Base-by-base conservation (phyloP, 1,139 yeast genomes). In the Yamadazyma diospyri region DNA sequence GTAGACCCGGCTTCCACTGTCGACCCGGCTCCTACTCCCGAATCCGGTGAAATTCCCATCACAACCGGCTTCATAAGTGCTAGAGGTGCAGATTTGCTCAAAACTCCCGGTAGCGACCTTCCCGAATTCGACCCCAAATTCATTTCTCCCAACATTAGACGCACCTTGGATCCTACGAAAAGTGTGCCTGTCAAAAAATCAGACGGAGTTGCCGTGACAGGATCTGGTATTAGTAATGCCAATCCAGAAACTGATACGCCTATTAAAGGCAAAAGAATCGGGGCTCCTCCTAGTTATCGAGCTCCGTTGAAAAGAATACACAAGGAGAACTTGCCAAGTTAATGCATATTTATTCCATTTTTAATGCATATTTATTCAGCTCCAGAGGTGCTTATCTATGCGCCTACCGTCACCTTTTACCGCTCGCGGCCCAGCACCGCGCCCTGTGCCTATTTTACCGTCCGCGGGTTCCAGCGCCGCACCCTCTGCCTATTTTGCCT, bases 81-180 rank as follows among this genome's bases (percentile, higher is more conserved):
- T 4, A 69, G 72, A 43, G 71, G 71, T 9, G 83, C 84, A 0
- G 73, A 69, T 29, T 57, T 67, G 9, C 55, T 76, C 5, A 78
- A 71, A 39, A 64, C 68, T 19, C 68, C 75, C 0, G 57, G 64
- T 15, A 41, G 59, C 4, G 53, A 57, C 7, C 47, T 64, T 7
- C 69, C 71, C 1, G 59, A 64, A 40, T 61, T 59, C 48, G 78
- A 78, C 43, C 64, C 76, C 13, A 69, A 66, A 30, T 68, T 68
- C 39, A 64, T 72, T 3, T 67, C 81, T 2, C 74, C 76, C 8
- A 67, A 69, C 25, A 64, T 76, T 11, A 59, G 72, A 37, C 61
- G 78, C 29, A 74, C 78, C 0, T 59, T 78, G 9, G 82, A 78
- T 49, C 84, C 78, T 6, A 63, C 67, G 1, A 76, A 67, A 41